These are phyloP conservation scores for Prunus yedoensis DNA, from an alignment of 331 rosid genomes.

Conservation along the genomic window DNA sequence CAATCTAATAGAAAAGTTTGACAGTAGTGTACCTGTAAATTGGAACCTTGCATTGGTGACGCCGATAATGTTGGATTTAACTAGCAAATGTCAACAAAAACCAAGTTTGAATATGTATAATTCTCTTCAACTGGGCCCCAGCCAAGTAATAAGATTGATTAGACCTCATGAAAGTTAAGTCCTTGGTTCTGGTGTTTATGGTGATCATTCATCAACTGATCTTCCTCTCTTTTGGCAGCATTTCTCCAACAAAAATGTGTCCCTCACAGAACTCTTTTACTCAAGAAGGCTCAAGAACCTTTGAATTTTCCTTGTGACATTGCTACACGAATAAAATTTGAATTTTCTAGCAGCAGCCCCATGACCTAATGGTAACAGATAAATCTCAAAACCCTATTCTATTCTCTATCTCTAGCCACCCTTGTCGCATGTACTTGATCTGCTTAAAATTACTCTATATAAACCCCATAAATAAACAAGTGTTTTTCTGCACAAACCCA, in stretches of 20 bases:
- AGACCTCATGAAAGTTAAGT: too few relatives aligned
- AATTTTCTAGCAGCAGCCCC: not conserved
- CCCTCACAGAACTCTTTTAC: not conserved
- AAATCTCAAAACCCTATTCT: not conserved
- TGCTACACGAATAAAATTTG: not conserved
- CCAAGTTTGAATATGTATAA: not conserved
- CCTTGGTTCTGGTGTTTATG: too few relatives aligned
- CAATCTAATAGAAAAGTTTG: too few relatives aligned
- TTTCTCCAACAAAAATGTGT: not conserved
- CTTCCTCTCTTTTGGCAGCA: too few relatives aligned
- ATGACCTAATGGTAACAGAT: not conserved
- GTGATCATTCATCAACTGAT: too few relatives aligned
- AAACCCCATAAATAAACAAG: slow-evolving; percentile 2
- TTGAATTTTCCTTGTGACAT: not conserved
- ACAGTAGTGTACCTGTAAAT: not conserved
- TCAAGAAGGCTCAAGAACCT: not conserved
- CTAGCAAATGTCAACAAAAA: not conserved
- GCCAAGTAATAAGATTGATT: too few relatives aligned
- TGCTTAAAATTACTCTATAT: too few relatives aligned
- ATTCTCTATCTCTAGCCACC: not conserved
- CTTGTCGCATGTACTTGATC: too few relatives aligned
- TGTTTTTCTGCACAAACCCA: not conserved
- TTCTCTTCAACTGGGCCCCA: not conserved
- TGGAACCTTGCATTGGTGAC: slow-evolving; percentile 1
- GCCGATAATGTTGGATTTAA: not conserved